Conservation (phyloP, 2,329 filamentous ascomycete genomes). For the Eutypa lata region DNA sequence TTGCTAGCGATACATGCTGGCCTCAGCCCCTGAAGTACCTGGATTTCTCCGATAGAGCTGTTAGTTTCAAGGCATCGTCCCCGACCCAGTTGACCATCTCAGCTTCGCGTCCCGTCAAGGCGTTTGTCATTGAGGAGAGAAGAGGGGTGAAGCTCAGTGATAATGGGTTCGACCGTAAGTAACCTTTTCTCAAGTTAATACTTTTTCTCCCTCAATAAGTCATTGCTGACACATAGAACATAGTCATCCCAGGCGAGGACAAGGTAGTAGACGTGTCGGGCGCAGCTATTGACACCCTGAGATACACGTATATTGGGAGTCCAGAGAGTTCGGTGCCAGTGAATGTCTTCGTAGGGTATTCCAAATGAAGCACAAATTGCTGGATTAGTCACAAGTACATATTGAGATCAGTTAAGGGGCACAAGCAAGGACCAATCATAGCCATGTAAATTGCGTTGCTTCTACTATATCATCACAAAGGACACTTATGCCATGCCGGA, state of each 20-base stretch:
- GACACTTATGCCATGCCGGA: no score
- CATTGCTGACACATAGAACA: background rate
- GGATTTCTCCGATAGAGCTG: constrained; percentile 42
- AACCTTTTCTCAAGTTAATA: background rate
- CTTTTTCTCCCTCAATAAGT: background rate
- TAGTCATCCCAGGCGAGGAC: constrained; percentile 44
- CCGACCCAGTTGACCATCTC: constrained; percentile 25
- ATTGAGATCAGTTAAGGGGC: background rate
- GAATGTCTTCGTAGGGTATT: background rate
- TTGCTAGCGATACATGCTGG: constrained; percentile 54
- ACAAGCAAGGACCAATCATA: no score
- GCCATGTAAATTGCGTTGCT: background rate
- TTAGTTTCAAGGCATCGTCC: constrained; percentile 30
- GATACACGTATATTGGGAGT: constrained; percentile 25
- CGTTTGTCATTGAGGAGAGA: constrained; percentile 50
- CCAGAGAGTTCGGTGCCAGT: constrained; percentile 17
- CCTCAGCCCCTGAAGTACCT: constrained; percentile 62
- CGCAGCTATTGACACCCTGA: constrained; percentile 10
- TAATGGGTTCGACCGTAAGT: constrained; percentile 49
- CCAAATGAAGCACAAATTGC: background rate
- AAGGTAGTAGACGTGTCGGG: constrained; percentile 24
- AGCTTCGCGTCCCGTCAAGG: constrained; percentile 51
- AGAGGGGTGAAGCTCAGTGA: constrained; percentile 47
- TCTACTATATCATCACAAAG: no score
- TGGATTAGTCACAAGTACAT: background rate